phyloP scores from a whole-genome alignment of 306 rosid species.

The Citrullus colocynthis region DNA sequence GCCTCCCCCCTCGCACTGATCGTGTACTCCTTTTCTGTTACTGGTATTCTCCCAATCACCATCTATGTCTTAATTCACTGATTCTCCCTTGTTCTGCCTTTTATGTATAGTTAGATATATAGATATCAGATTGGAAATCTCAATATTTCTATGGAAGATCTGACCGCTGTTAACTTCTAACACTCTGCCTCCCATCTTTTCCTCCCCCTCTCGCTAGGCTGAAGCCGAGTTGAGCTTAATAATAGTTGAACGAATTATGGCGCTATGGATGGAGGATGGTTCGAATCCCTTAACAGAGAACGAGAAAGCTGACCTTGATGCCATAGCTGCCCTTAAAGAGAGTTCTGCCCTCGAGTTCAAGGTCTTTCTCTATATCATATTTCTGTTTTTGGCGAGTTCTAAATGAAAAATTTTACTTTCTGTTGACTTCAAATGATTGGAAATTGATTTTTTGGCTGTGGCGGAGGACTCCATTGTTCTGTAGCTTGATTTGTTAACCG shows the following conservation, averaged over 20 bases:
- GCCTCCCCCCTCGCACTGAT: too few relatives aligned
- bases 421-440: neutral
- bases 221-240: neutral
- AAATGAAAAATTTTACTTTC: neutral
- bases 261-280: conserved; percentile 73
- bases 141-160: too few relatives aligned
- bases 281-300: conserved; percentile 59
- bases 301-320: conserved; percentile 85
- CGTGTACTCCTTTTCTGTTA: too few relatives aligned
- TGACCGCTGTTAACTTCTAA: neutral
- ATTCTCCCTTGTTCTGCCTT: too few relatives aligned
- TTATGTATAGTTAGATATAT: too few relatives aligned
- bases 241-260: conserved; percentile 26
- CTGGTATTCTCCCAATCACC: too few relatives aligned
- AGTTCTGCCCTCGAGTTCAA: conserved; percentile 65
- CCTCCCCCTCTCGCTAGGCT: neutral
- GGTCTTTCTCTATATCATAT: conserved; percentile 22
- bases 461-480: neutral
- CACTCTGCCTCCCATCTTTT: neutral
- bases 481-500: neutral
- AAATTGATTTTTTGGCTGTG: neutral
- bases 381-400: neutral
- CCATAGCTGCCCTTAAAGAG: conserved; percentile 77
- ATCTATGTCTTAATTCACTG: too few relatives aligned
- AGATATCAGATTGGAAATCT: too few relatives aligned